Conservation (phyloP, 495 filamentous ascomycete genomes). For the Clavariopsis aquatica region DNA sequence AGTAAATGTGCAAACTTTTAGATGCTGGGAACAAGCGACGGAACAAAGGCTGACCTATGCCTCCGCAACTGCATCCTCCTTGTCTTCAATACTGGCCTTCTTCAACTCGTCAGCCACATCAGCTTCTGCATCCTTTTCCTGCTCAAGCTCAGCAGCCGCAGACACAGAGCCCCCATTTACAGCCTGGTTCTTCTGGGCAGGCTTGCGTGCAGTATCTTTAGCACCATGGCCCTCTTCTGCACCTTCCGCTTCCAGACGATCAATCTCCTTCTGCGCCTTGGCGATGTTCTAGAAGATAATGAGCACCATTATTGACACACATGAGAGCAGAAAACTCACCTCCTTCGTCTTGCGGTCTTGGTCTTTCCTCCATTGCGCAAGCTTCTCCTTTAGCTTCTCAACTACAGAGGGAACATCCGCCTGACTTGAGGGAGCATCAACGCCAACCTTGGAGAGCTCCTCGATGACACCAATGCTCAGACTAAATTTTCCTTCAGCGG, state of each 20-base stretch:
- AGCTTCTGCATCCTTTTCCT: slow-evolving; percentile 60
- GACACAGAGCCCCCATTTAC: slow-evolving; percentile 54
- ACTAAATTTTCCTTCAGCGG: slow-evolving; percentile 69
- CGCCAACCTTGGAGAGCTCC: slow-evolving; percentile 76
- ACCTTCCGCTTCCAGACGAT: slow-evolving; percentile 60
- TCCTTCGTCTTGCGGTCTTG: slow-evolving; percentile 88
- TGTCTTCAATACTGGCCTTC: slow-evolving; percentile 61
- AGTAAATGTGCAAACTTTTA: slow-evolving; percentile 14
- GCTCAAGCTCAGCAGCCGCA: slow-evolving; percentile 56
- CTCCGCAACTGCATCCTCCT: slow-evolving; percentile 30
- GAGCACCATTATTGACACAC: neutral
- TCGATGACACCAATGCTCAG: slow-evolving; percentile 87
- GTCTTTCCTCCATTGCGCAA: slow-evolving; percentile 89
- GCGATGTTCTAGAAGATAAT: slow-evolving; percentile 62
- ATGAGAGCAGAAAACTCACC: slow-evolving; percentile 55
- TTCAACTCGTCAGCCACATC: slow-evolving; percentile 62
- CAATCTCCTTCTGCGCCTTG: slow-evolving; percentile 68
- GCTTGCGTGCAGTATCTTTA: slow-evolving; percentile 56
- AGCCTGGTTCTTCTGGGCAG: slow-evolving; percentile 51
- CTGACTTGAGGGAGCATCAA: slow-evolving; percentile 83
- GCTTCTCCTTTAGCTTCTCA: slow-evolving; percentile 89
- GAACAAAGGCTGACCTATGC: slow-evolving; percentile 7
- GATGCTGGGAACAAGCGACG: neutral
- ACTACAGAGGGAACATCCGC: slow-evolving; percentile 72
- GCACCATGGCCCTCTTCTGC: slow-evolving; percentile 36